Conservation (phyloP, 73 alveolate species). For the Halteria grandinella region DNA sequence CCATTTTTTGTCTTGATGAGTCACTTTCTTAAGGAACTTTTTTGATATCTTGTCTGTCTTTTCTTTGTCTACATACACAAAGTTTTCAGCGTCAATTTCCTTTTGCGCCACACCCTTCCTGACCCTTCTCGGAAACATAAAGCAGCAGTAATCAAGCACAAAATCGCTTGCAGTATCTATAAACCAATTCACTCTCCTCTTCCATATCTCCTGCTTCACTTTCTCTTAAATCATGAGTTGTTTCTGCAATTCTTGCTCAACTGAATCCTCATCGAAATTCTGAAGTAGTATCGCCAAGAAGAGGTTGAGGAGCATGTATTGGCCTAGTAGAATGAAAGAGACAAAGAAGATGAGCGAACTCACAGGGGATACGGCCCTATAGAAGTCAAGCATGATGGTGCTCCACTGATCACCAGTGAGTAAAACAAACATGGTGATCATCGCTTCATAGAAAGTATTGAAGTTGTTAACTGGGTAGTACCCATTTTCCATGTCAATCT, state of each 20-base stretch:
- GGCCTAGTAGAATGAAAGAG: slow-evolving; percentile 32
- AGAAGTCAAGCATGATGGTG: slow-evolving; percentile 51
- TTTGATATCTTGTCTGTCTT: not conserved
- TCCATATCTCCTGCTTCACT: no score
- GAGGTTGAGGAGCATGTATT: slow-evolving; percentile 29
- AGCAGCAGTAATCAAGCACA: no score
- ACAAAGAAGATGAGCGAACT: slow-evolving; percentile 40
- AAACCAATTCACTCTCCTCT: no score
- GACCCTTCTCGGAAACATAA: no score
- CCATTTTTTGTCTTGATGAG: no score
- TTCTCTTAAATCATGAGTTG: no score
- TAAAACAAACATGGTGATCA: slow-evolving; percentile 60
- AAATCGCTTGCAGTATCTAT: no score
- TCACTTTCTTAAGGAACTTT: slow-evolving; percentile 5
- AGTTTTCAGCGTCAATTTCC: no score
- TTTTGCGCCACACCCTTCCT: no score
- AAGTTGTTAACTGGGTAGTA: slow-evolving; percentile 56
- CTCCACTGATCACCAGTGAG: slow-evolving; percentile 76
- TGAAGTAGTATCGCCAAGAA: slow-evolving; percentile 54
- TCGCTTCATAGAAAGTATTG: slow-evolving; percentile 60
- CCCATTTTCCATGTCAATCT: no score
- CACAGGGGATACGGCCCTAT: slow-evolving; percentile 16
- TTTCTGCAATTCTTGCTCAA: no score
- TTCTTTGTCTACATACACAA: no score
- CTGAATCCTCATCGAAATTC: slow-evolving; percentile 62